phyloP scores from a whole-genome alignment of 768 basidiomycete species.

The Psilocybe cubensis region DNA sequence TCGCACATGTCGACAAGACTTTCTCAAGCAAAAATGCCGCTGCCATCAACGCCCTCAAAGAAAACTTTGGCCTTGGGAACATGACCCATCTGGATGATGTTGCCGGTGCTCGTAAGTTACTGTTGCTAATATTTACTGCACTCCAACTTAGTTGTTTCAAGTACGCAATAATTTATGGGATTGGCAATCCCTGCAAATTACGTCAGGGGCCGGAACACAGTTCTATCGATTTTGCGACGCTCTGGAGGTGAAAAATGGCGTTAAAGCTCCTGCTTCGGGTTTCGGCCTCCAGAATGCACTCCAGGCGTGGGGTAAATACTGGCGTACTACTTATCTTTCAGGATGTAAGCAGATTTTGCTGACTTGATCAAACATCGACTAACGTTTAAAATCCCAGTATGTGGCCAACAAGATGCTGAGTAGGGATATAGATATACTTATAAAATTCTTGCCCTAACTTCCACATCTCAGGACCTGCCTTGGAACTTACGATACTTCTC shows the following conservation, averaged over 20 bases:
- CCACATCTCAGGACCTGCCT: constrained; percentile 46
- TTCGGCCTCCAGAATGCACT: constrained; percentile 69
- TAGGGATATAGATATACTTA: constrained; percentile 21
- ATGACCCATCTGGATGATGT: constrained; percentile 70
- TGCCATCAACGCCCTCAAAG: constrained; percentile 58
- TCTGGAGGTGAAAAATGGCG: constrained; percentile 63
- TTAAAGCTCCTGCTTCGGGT: constrained; percentile 50
- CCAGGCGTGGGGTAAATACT: constrained; percentile 62
- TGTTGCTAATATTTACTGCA: not conserved
- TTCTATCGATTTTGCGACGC: constrained; percentile 73
- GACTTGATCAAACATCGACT: not conserved
- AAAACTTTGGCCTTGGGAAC: constrained; percentile 57
- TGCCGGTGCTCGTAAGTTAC: constrained; percentile 53
- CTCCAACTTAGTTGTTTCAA: constrained; percentile 19
- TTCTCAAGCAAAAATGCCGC: constrained; percentile 46
- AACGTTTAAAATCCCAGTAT: constrained; percentile 43
- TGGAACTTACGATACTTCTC: constrained; percentile 43
- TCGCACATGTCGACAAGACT: constrained; percentile 62
- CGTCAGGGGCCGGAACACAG: constrained; percentile 42
- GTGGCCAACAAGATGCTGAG: constrained; percentile 49
- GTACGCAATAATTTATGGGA: constrained; percentile 66
- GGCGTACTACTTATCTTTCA: constrained; percentile 51
- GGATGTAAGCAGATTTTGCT: constrained; percentile 35
- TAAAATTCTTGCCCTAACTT: constrained; percentile 1
- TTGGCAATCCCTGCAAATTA: constrained; percentile 67